Percentiles rank a stretch among this genome's conserved stretches.
Evolutionary conservation across 2,329 filamentous ascomycete genomes (phyloP).

Genomic region (Phyllosticta ampelicida): DNA sequence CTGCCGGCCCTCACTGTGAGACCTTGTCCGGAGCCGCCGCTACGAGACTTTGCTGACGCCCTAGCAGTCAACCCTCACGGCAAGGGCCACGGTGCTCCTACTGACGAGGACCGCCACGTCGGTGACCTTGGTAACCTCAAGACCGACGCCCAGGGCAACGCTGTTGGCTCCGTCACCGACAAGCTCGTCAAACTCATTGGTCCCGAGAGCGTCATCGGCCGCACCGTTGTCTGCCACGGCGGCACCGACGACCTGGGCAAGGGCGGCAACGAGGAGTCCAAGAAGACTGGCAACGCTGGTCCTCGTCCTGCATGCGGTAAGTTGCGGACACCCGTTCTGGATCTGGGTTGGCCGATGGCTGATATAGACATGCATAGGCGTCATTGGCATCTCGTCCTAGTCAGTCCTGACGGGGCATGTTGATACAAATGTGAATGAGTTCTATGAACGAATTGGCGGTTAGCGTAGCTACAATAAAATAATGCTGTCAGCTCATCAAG

Average conservation of each 20-base stretch:
- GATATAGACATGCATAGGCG: slow-evolving; percentile 41
- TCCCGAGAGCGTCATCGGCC: slow-evolving; percentile 89
- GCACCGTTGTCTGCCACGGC: slow-evolving; percentile 86
- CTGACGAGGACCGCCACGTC: slow-evolving; percentile 79
- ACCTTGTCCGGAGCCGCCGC: slow-evolving; percentile 13
- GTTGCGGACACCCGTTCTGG: slow-evolving; percentile 1
- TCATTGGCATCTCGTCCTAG: slow-evolving; percentile 80
- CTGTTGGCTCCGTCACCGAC: slow-evolving; percentile 70
- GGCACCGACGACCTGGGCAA: slow-evolving; percentile 96
- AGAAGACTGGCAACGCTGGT: slow-evolving; percentile 97
- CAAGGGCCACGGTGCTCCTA: slow-evolving; percentile 85
- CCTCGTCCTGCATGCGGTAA: slow-evolving; percentile 82
- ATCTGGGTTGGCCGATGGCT: slow-evolving; percentile 6
- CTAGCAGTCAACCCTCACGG: slow-evolving; percentile 81
- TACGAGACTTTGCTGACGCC: slow-evolving; percentile 5
- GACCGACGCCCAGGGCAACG: slow-evolving; percentile 86
- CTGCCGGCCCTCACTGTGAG: slow-evolving; percentile 93
- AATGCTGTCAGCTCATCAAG: too few species aligned
- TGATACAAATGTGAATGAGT: neutral
- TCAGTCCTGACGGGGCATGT: slow-evolving; percentile 11
- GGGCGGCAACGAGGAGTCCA: slow-evolving; percentile 84
- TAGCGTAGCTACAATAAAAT: neutral
- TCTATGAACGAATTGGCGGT: neutral
- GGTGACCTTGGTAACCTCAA: slow-evolving; percentile 96
- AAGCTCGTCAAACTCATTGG: slow-evolving; percentile 90